These are phyloP conservation scores for Torrubiella hemipterigena DNA, from an alignment of 2,329 filamentous ascomycete species.

Conservation along the genomic window DNA sequence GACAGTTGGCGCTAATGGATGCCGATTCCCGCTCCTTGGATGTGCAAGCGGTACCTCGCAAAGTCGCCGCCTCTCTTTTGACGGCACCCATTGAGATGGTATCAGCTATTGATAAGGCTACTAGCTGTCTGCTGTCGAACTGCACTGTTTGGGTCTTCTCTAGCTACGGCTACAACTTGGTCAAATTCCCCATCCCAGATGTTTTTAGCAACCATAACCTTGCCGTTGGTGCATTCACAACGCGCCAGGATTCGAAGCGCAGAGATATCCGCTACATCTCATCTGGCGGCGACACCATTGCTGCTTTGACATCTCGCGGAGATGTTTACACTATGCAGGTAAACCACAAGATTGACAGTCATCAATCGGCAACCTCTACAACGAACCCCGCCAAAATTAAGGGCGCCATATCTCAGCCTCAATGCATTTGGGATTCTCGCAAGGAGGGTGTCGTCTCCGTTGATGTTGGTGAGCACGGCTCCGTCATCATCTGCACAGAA, in stretches of 20 bases:
- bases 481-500: slow-evolving; percentile 85
- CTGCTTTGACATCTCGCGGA: slow-evolving; percentile 70
- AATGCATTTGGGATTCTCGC: slow-evolving; percentile 78
- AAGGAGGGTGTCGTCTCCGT: slow-evolving; percentile 83
- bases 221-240: slow-evolving; percentile 41
- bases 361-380: slow-evolving; percentile 56
- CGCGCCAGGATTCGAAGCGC: slow-evolving; percentile 48
- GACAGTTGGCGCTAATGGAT: slow-evolving; percentile 87
- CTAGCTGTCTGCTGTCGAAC: slow-evolving; percentile 73
- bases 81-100: slow-evolving; percentile 62
- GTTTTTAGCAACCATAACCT: slow-evolving; percentile 60
- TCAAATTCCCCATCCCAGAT: slow-evolving; percentile 67
- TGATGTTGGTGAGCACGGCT: slow-evolving; percentile 81
- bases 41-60: slow-evolving; percentile 69
- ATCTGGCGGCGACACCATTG: slow-evolving; percentile 83
- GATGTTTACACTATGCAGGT: slow-evolving; percentile 81
- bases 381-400: slow-evolving; percentile 89
- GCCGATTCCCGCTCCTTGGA: slow-evolving; percentile 87
- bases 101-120: slow-evolving; percentile 82
- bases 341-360: slow-evolving; percentile 52
- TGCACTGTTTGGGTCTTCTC: slow-evolving; percentile 89
- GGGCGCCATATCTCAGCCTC: slow-evolving; percentile 64
- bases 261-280: slow-evolving; percentile 64
- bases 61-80: slow-evolving; percentile 69
- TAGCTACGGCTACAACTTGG: slow-evolving; percentile 88